phyloP scores from a whole-genome alignment of 176 grass and related monocot species.

The Canna indica region DNA sequence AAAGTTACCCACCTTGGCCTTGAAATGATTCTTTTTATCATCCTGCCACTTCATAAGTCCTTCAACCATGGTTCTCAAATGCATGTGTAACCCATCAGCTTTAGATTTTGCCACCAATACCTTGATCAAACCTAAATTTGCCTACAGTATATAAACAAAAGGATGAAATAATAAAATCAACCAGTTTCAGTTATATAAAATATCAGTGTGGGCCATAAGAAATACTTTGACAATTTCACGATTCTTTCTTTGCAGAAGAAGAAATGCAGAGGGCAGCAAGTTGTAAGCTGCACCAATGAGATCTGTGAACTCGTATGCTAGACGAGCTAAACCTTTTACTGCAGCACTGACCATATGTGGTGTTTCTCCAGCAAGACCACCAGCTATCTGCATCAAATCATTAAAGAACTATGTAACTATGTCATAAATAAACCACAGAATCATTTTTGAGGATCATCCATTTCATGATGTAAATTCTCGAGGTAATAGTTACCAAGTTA shows the following conservation, averaged over 20 bases:
- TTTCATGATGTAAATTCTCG: slow-evolving; percentile 8
- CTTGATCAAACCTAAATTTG: slow-evolving; percentile 90
- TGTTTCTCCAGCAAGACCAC: slow-evolving; percentile 64
- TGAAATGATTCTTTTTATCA: slow-evolving; percentile 73
- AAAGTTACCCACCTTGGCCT: slow-evolving; percentile 61
- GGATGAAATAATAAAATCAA: neutral
- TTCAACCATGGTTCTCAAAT: slow-evolving; percentile 61
- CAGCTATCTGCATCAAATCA: slow-evolving; percentile 51
- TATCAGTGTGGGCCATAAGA: neutral
- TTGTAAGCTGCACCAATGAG: slow-evolving; percentile 78
- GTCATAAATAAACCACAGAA: neutral
- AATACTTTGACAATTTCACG: slow-evolving; percentile 82
- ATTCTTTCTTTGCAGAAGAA: slow-evolving; percentile 85
- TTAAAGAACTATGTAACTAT: neutral
- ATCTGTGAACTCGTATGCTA: slow-evolving; percentile 88
- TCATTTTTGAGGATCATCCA: neutral
- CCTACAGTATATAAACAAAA: slow-evolving; percentile 36
- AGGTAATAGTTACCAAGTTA: slow-evolving; percentile 54
- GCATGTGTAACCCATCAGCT: slow-evolving; percentile 58
- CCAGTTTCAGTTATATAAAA: neutral
- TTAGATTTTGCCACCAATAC: slow-evolving; percentile 85
- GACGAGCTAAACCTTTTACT: slow-evolving; percentile 80
- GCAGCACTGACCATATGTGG: slow-evolving; percentile 72
- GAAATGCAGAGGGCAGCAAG: slow-evolving; percentile 66
- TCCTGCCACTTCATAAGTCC: slow-evolving; percentile 66